These are phyloP conservation scores for Diplogelasinospora grovesii DNA, from an alignment of 495 filamentous ascomycete species.

Conservation along the genomic window DNA sequence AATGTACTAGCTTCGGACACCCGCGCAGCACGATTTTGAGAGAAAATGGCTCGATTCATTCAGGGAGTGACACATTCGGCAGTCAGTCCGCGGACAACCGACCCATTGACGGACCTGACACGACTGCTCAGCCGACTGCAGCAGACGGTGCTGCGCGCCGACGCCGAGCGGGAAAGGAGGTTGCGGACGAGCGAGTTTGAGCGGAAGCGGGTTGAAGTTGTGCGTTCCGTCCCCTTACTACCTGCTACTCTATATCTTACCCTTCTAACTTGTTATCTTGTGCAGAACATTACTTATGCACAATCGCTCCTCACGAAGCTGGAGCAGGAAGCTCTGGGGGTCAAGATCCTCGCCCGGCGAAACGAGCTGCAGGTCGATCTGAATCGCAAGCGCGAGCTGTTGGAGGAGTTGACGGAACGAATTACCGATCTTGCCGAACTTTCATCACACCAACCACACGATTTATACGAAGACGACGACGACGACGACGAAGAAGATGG, in stretches of 20 bases:
- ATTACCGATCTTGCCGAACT: conserved; percentile 57
- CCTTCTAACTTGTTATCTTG: background rate
- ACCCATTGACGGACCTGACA: conserved; percentile 49
- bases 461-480: conserved; percentile 10
- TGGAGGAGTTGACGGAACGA: conserved; percentile 54
- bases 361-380: conserved; percentile 64
- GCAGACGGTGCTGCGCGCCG: conserved; percentile 61
- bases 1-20: too few relatives aligned
- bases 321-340: conserved; percentile 60
- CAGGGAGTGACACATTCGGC: conserved; percentile 11
- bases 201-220: conserved; percentile 58
- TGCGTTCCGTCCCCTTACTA: conserved; percentile 31
- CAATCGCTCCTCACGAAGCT: conserved; percentile 66
- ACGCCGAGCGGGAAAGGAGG: conserved; percentile 48
- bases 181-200: conserved; percentile 62
- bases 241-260: background rate
- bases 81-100: conserved; percentile 7
- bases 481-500: conserved; percentile 35
- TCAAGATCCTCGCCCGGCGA: conserved; percentile 59
- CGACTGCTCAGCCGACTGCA: conserved; percentile 72
- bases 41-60: conserved; percentile 26
- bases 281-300: conserved; percentile 80
- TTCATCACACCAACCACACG: conserved; percentile 21
- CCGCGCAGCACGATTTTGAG: too few relatives aligned
- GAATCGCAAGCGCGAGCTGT: conserved; percentile 51